Conservation (phyloP, 139 green algal genomes). For the Zygnema cylindricum region DNA sequence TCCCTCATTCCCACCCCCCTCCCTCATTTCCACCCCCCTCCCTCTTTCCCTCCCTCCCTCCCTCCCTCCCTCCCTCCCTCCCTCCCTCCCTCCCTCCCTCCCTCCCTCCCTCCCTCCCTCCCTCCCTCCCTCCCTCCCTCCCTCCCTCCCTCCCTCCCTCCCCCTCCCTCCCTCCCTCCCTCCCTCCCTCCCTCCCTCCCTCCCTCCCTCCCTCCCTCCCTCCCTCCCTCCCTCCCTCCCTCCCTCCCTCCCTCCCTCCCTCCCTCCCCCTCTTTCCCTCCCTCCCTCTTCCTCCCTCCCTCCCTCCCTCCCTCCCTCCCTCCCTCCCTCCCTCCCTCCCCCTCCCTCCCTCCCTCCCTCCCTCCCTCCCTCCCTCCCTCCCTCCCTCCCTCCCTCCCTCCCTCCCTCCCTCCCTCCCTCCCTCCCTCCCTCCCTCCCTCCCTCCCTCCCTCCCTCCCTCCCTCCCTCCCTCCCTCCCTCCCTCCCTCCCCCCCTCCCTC, state of each 20-base stretch:
- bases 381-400: conserved; percentile 4
- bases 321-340: background rate
- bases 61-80: conserved; percentile 62
- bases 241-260: background rate
- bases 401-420: background rate
- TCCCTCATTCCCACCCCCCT: background rate
- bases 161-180: conserved; percentile 85
- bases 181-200: conserved; percentile 69
- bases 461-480: background rate
- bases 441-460: background rate
- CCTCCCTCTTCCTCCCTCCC: background rate
- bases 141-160: conserved; percentile 95
- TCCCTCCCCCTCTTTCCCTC: background rate
- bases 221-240: conserved; percentile 1
- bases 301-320: background rate
- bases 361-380: background rate
- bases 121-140: conserved; percentile 69
- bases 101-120: conserved; percentile 78
- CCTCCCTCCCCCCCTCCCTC: background rate
- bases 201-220: background rate
- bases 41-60: background rate
- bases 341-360: background rate
- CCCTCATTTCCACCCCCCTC: too few species aligned
- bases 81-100: conserved; percentile 80
- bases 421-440: background rate